Evolutionary conservation across 768 basidiomycete genomes (phyloP), one percentile per base, ranked within the genome.

Genomic region (Sporobolomyces phaffii): DNA sequence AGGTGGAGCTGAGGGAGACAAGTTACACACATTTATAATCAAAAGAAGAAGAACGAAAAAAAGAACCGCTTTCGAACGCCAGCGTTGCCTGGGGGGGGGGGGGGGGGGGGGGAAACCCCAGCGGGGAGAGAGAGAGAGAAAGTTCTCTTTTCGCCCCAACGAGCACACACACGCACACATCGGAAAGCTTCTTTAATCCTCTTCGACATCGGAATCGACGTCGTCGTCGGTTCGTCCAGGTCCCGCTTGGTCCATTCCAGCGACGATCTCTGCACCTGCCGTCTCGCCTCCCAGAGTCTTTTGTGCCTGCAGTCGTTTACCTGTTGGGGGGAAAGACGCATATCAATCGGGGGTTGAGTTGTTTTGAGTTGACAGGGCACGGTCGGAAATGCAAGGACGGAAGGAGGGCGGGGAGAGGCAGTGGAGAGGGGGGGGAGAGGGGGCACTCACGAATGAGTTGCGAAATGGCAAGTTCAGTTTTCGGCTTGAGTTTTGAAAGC

Each of bases 381-480:
- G 13, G n/a, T 0, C 38, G 11, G 41, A 20, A 28, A 8, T 14
- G 2, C 18, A 11, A 18, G 10, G 38, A 38, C 38, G 38, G 38
- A 38, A 38, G 10, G 15, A 22, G 8, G 8, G 28, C 4, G 26
- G n/a, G 45, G 31, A 7, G 9, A 22, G 17, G 41, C n/a, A n/a
- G n/a, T n/a, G n/a, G n/a, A n/a, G n/a, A 28, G 26, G 24, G 22
- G 34, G 10, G 9, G 18, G 8, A 52, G 1, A 18, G 22, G 36
- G 17, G 18, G 6, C 22, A 34, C 9, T 24, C 33, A 97, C 94
- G 87, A 74, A 97, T 97, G 26, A 97, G 83, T 4, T 86, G 88
- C 74, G 93, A 90, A 68, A 97, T 89, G 8, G 92, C 85, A 77
- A 93, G 89, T 68, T 93, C 89, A 2, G 91, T 96, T 78, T 85